Base-by-base conservation (phyloP, 768 basidiomycete genomes). In the Sutorius australiensis region DNA sequence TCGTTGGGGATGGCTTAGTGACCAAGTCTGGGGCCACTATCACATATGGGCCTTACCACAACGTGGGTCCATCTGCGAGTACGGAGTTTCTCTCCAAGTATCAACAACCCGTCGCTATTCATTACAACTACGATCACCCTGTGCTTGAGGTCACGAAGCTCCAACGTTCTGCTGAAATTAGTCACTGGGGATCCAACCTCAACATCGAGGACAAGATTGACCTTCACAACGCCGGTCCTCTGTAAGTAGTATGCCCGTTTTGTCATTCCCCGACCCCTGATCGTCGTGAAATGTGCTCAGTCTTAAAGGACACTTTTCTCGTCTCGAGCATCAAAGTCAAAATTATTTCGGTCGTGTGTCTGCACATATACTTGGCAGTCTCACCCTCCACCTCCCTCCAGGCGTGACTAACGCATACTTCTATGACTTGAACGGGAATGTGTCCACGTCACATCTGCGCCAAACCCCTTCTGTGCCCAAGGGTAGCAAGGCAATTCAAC, bases 111-210 rank as follows among this genome's bases (percentile, higher is more conserved):
- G 67, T 95, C 57, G 72, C 72, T 12, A 75, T 97, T 3, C 93
- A 95, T 66, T 98, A 93, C 72, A 74, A 77, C 59, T 86, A 87
- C 53, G 89, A 86, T n/a, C 77, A 84, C 54, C 92, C 95, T 0
- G 81, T 97, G 39, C 66, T 94, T 21, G 84, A 92, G 58, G 74
- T 98, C 47, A 77, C 75, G 31, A 83, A 77, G 39, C 79, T 97
- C 31, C 78, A 81, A 54, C 84, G 97, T 45, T 63, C 78, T 0
- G 92, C 86, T 2, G 95, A 99, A 72, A 84, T 99, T 58, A 95
- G 93, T 58, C 95, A 98, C 66, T 98, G 95, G 97, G 95, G 95
- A 32, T 83, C 84, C 38, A 97, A 97, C 69, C 67, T 99, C 34
- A 97, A 98, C 64, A 87, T 95, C 30, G 83, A 98, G 68, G 94